phyloP scores from a whole-genome alignment of 2,329 filamentous ascomycete genomes.

The Claviceps africana region DNA sequence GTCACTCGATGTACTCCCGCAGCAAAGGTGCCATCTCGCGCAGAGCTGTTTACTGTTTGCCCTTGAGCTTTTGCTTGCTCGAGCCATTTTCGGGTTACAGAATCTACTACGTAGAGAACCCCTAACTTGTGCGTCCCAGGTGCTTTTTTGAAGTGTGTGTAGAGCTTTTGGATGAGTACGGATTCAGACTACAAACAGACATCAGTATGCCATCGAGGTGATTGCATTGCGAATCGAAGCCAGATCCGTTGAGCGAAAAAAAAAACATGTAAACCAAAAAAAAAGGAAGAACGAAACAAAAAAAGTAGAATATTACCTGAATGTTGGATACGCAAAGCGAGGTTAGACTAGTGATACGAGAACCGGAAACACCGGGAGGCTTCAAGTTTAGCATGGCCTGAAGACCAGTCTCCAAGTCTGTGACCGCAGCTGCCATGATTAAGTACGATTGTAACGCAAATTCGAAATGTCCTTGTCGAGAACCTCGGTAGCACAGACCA shows the following conservation, averaged over 20 bases:
- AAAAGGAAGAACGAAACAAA: neutral
- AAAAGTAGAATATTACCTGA: slow-evolving; percentile 47
- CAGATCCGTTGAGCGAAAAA: neutral
- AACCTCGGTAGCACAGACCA: neutral
- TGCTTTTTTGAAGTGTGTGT: slow-evolving; percentile 92
- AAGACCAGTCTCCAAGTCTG: slow-evolving; percentile 79
- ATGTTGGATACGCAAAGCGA: slow-evolving; percentile 77
- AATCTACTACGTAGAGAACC: slow-evolving; percentile 99
- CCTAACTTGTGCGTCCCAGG: slow-evolving; percentile 93
- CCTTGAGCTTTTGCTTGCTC: slow-evolving; percentile 81
- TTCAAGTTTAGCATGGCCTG: slow-evolving; percentile 86
- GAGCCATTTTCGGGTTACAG: slow-evolving; percentile 97
- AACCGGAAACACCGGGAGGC: slow-evolving; percentile 84
- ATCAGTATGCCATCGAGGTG: slow-evolving; percentile 10
- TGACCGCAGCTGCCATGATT: slow-evolving; percentile 66
- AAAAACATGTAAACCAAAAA: neutral
- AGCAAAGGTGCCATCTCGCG: slow-evolving; percentile 83
- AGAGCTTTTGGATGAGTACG: slow-evolving; percentile 88
- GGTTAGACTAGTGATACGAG: slow-evolving; percentile 80
- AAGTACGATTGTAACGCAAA: slow-evolving; percentile 11
- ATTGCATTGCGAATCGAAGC: neutral
- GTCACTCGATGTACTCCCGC: slow-evolving; percentile 94
- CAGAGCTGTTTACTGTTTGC: slow-evolving; percentile 66
- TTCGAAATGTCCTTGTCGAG: slow-evolving; percentile 3
- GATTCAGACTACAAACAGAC: slow-evolving; percentile 62